Evolutionary conservation across 1,284 basidiomycete genomes (phyloP).

Genomic region (Puccinia novopanici): DNA sequence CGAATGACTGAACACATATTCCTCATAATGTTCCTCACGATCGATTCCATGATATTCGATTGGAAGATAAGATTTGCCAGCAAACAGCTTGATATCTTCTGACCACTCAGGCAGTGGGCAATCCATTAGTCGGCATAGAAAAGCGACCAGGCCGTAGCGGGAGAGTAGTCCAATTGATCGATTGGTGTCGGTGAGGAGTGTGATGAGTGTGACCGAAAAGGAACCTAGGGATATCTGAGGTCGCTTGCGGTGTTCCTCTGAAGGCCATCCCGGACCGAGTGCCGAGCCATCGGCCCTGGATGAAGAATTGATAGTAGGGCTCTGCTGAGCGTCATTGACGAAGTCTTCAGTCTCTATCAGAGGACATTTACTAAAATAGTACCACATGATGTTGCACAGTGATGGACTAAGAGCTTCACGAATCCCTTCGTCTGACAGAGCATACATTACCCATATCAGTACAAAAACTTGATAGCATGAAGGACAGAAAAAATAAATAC

Average conservation of each 20-base stretch:
- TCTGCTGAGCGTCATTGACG: slow-evolving; percentile 5
- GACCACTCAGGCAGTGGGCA: slow-evolving; percentile 10
- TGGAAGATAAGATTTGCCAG: slow-evolving; percentile 29
- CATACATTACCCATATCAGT: background rate
- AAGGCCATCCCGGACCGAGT: background rate
- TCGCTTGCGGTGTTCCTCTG: slow-evolving; percentile 22
- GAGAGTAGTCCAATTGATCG: slow-evolving; percentile 19
- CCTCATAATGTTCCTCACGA: slow-evolving; percentile 22
- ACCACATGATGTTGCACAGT: slow-evolving; percentile 51
- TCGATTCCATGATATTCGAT: slow-evolving; percentile 15
- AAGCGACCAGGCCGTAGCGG: slow-evolving; percentile 34
- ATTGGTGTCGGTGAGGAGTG: slow-evolving; percentile 38
- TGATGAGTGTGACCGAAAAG: slow-evolving; percentile 16
- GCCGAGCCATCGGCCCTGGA: slow-evolving; percentile 1
- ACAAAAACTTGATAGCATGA: background rate
- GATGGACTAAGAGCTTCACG: slow-evolving; percentile 47
- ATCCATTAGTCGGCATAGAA: slow-evolving; percentile 29
- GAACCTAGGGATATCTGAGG: slow-evolving; percentile 28
- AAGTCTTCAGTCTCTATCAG: slow-evolving; percentile 3
- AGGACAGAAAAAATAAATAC: background rate
- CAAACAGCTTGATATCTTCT: slow-evolving; percentile 22
- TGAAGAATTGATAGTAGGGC: background rate
- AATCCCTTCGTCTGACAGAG: slow-evolving; percentile 33
- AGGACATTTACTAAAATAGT: slow-evolving; percentile 42
- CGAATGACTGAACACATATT: slow-evolving; percentile 18